Evolutionary conservation across 345 rosid species (phyloP).

Genomic region (Heritiera littoralis): DNA sequence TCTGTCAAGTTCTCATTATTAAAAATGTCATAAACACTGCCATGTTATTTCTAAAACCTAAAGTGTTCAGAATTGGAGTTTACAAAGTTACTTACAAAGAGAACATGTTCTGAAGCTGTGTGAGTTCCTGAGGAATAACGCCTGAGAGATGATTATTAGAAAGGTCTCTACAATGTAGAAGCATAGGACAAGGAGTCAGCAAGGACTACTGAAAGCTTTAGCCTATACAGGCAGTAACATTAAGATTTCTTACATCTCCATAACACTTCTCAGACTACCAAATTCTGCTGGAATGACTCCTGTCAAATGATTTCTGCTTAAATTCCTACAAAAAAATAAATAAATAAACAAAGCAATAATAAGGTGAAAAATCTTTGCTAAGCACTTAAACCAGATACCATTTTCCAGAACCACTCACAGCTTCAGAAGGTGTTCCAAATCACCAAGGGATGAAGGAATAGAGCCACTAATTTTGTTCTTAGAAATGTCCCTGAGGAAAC

Average conservation of each 20-base stretch:
- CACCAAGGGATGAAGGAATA: slow-evolving; percentile 92
- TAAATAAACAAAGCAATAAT: slow-evolving; percentile 22
- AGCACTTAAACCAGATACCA: slow-evolving; percentile 16
- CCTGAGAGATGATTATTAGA: slow-evolving; percentile 81
- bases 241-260: slow-evolving; percentile 73
- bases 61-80: background rate
- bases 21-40: background rate
- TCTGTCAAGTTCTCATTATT: background rate
- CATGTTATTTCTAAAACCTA: background rate
- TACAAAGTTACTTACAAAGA: slow-evolving; percentile 53
- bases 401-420: slow-evolving; percentile 51
- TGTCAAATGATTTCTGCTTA: slow-evolving; percentile 69
- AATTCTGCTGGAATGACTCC: slow-evolving; percentile 86
- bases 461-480: slow-evolving; percentile 73
- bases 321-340: slow-evolving; percentile 47
- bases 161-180: slow-evolving; percentile 65
- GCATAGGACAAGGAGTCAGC: slow-evolving; percentile 22
- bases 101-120: slow-evolving; percentile 70
- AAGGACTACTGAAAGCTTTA: background rate
- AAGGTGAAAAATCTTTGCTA: slow-evolving; percentile 4
- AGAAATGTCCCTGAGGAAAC: slow-evolving; percentile 72
- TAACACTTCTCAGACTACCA: slow-evolving; percentile 83
- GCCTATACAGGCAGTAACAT: background rate
- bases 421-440: slow-evolving; percentile 92
- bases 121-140: slow-evolving; percentile 73